Percentiles rank a stretch among this genome's conserved stretches.
Conservation (phyloP, 192 early-diverging fungal genomes). For the Entrophospora sp. region DNA sequence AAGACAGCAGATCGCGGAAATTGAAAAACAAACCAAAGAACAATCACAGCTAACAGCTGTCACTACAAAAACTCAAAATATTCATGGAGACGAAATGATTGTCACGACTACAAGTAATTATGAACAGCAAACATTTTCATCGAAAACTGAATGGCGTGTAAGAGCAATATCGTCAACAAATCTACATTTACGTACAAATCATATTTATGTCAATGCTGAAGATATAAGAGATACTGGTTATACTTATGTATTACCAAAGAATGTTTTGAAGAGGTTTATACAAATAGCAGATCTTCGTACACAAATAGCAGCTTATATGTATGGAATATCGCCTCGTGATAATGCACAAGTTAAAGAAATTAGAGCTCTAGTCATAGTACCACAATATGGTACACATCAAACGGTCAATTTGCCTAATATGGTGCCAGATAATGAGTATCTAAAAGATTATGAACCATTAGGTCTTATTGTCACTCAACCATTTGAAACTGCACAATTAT, state of each 20-base stretch:
- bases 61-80: constrained; percentile 93
- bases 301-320: constrained; percentile 93
- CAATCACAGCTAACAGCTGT: constrained; percentile 91
- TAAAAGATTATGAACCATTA: constrained; percentile 89
- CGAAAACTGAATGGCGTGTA: constrained; percentile 98
- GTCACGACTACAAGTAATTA: constrained; percentile 96
- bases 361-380: constrained; percentile 86
- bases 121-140: constrained; percentile 94
- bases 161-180: constrained; percentile 97
- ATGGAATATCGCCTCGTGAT: constrained; percentile 82
- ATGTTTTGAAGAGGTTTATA: constrained; percentile 94
- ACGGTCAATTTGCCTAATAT: constrained; percentile 82
- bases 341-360: constrained; percentile 95
- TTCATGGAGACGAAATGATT: constrained; percentile 97
- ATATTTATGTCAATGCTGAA: constrained; percentile 93
- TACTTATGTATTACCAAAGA: constrained; percentile 97
- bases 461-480: constrained; percentile 99
- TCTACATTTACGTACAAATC: constrained; percentile 87
- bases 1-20: constrained; percentile 95
- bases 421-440: constrained; percentile 84
- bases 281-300: constrained; percentile 89
- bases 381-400: constrained; percentile 96
- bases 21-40: constrained; percentile 91
- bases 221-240: constrained; percentile 92
- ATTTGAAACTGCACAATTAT: constrained; percentile 79